phyloP scores from a whole-genome alignment of 495 filamentous ascomycete species.

The Pseudoneurospora amorphoporcata region DNA sequence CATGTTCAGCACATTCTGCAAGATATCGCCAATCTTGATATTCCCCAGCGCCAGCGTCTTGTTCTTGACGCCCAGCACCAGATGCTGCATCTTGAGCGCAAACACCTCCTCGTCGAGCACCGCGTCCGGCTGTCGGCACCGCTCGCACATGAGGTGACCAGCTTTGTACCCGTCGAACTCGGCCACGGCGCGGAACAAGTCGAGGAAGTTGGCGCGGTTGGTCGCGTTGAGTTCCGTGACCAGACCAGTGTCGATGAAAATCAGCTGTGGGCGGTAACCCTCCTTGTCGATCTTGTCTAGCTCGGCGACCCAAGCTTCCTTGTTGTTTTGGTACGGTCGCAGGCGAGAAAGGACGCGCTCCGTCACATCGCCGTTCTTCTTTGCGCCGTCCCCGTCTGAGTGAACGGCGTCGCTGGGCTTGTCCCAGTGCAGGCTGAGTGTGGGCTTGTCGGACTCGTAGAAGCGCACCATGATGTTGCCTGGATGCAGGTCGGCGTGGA shows the following conservation, averaged over 20 bases:
- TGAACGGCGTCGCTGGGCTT: slow-evolving; percentile 1
- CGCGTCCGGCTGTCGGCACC: slow-evolving; percentile 79
- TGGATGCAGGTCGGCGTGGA: slow-evolving; percentile 96
- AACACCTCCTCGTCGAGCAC: slow-evolving; percentile 86
- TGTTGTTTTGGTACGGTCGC: slow-evolving; percentile 55
- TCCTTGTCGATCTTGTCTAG: slow-evolving; percentile 74
- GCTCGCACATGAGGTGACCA: slow-evolving; percentile 90
- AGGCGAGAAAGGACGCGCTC: slow-evolving; percentile 74
- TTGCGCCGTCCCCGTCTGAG: slow-evolving; percentile 20
- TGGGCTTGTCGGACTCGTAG: slow-evolving; percentile 69
- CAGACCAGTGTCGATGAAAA: slow-evolving; percentile 96
- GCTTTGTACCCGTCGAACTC: slow-evolving; percentile 97
- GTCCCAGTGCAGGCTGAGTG: slow-evolving; percentile 41
- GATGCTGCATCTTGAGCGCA: slow-evolving; percentile 90
- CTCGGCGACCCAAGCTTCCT: slow-evolving; percentile 55
- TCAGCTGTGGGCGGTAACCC: slow-evolving; percentile 85
- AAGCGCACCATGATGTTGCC: slow-evolving; percentile 99
- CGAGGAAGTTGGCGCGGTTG: slow-evolving; percentile 87
- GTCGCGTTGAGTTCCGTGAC: slow-evolving; percentile 84
- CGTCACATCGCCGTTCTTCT: slow-evolving; percentile 62
- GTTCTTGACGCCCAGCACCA: slow-evolving; percentile 82
- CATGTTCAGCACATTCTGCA: slow-evolving; percentile 85
- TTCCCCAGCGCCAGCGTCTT: slow-evolving; percentile 86
- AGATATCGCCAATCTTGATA: slow-evolving; percentile 90
- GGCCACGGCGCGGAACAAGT: slow-evolving; percentile 89